Base-by-base conservation (phyloP, 1,284 basidiomycete species). In the Ustilago crameri region DNA sequence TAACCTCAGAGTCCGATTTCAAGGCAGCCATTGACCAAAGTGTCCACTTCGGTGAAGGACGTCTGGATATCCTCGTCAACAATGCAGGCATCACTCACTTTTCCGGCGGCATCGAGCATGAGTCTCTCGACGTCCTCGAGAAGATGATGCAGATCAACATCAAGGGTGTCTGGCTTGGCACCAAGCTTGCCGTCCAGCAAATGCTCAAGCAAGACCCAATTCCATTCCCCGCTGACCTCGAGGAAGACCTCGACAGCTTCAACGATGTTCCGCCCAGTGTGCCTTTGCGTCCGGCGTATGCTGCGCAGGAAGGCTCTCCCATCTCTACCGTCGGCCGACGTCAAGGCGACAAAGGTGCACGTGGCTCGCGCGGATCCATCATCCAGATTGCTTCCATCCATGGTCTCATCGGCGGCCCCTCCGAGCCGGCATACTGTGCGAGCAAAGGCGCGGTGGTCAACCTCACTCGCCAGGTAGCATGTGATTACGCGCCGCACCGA, bases 381-480 rank as follows among this genome's bases (percentile, higher is more conserved):
- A 57, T 74, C 40, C 67, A 74, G 34, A 74, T 74, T 17, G 71
- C 66, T 8, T 61, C 57, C 12, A 51, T 74, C n/a, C 71, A 74
- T 37, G 71, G 67, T 1, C 35, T 74, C 22, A 71, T 74, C 44
- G 71, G 71, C 18, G 71, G 71, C 1, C 71, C 71, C 0, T 58
- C 56, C 9, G 71, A 74, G 42, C 60, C 71, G 1, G 71, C 71
- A 0, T 74, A 74, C 43, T 68, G 67, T 34, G 71, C 71, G 2
- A 51, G 37, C 22, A 71, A 70, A 35, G 67, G 62, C 7, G 71
- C 71, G 1, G 66, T 74, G 9, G 49, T 74, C 26, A 74, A 74
- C 37, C 30, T 74, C 5, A 74, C 65, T 1, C 41, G 71, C 1
- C 67, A 74, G 34, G 58, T 74, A 2, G 71, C 71, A 3, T 63